phyloP scores from a whole-genome alignment of 495 filamentous ascomycete species.

The Penicillium angulare region DNA sequence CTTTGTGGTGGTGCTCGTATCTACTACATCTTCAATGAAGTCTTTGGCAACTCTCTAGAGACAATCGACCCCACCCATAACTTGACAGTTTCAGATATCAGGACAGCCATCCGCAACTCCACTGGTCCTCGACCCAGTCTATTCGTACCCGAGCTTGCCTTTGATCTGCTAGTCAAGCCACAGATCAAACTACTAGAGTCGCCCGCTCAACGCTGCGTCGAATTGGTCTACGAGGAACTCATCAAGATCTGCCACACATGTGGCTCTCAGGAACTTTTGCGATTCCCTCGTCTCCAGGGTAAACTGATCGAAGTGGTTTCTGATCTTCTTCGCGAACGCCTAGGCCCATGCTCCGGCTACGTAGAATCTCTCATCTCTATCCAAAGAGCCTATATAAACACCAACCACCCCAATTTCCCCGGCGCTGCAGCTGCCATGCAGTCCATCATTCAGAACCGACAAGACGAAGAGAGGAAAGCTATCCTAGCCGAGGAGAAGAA shows the following conservation, averaged over 20 bases:
- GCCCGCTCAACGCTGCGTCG: slow-evolving; percentile 95
- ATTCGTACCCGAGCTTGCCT: slow-evolving; percentile 96
- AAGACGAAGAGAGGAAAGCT: slow-evolving; percentile 85
- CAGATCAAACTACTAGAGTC: slow-evolving; percentile 96
- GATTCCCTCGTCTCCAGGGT: slow-evolving; percentile 90
- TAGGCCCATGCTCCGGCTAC: slow-evolving; percentile 84
- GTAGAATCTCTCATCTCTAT: slow-evolving; percentile 97
- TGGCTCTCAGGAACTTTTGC: slow-evolving; percentile 85
- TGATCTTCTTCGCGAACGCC: slow-evolving; percentile 86
- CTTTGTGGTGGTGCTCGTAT: slow-evolving; percentile 95
- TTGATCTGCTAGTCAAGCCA: slow-evolving; percentile 95
- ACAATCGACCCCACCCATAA: slow-evolving; percentile 94
- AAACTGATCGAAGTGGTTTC: slow-evolving; percentile 99
- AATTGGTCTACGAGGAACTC: slow-evolving; percentile 96
- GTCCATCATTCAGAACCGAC: slow-evolving; percentile 87
- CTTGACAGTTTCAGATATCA: slow-evolving; percentile 92
- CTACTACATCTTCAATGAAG: slow-evolving; percentile 99
- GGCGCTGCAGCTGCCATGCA: slow-evolving; percentile 98
- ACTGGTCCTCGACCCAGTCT: slow-evolving; percentile 93
- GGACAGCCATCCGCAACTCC: slow-evolving; percentile 97
- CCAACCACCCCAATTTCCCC: slow-evolving; percentile 98
- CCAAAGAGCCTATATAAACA: slow-evolving; percentile 98
- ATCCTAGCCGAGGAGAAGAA: slow-evolving; percentile 77
- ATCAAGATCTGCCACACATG: slow-evolving; percentile 99
- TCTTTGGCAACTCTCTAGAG: slow-evolving; percentile 96